Evolutionary conservation across 164 flowering plant genomes (phyloP).

Genomic region (Tetracentron sinense): DNA sequence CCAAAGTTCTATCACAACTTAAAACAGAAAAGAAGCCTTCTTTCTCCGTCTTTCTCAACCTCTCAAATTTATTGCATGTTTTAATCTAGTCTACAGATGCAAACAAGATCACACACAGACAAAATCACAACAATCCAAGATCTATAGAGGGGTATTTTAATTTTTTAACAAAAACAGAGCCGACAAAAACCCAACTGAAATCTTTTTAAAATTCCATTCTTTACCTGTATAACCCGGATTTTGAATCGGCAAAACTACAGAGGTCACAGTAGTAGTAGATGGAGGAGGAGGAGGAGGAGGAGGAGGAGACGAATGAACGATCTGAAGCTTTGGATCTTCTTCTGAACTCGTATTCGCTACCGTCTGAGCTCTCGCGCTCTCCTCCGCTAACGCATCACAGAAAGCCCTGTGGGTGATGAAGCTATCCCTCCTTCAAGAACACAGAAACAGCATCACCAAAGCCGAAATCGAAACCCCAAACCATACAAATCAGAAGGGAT

Average conservation of each 20-base stretch:
- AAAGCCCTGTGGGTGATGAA: no score
- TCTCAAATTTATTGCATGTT: no score
- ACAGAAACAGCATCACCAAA: neutral
- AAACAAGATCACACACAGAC: conserved; percentile 19
- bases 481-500: no score
- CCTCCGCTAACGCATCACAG: conserved; percentile 79
- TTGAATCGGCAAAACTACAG: conserved; percentile 51
- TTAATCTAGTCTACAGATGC: neutral
- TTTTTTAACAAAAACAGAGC: conserved; percentile 21
- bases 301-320: conserved; percentile 24
- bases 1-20: conserved; percentile 9
- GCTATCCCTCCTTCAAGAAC: conserved; percentile 51
- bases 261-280: conserved; percentile 30
- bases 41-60: no score
- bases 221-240: conserved; percentile 42
- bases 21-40: no score
- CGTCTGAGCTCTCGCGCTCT: conserved; percentile 42
- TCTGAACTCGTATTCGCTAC: conserved; percentile 17
- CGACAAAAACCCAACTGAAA: conserved; percentile 14
- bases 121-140: conserved; percentile 18
- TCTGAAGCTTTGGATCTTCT: conserved; percentile 15
- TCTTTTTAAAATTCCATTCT: neutral
- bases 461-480: no score
- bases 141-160: neutral
- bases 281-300: conserved; percentile 30